phyloP scores from a whole-genome alignment of 805 yeast species.

The Scheffersomyces spartinae region DNA sequence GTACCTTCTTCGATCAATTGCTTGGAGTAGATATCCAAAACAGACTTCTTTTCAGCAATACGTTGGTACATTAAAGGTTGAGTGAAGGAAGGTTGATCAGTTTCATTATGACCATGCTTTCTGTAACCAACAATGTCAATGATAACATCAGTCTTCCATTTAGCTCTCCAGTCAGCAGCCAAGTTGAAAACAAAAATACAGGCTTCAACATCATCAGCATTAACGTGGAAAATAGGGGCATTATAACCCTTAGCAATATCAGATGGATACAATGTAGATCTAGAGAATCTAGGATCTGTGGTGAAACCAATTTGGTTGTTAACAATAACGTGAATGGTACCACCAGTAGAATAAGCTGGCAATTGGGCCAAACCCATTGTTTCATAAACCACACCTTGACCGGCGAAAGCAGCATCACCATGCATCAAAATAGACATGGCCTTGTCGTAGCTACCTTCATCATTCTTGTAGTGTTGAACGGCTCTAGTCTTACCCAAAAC shows the following conservation, averaged over 20 bases:
- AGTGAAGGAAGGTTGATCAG: constrained; percentile 98
- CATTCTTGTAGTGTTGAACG: constrained; percentile 82
- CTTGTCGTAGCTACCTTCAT: constrained; percentile 69
- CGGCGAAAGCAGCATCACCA: constrained; percentile 99
- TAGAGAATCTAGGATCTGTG: constrained; percentile 93
- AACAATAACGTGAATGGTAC: constrained; percentile 91
- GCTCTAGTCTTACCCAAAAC: constrained; percentile 98
- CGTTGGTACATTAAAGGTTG: constrained; percentile 95
- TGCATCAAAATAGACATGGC: constrained; percentile 90
- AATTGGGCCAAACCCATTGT: constrained; percentile 89
- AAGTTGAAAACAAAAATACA: constrained; percentile 83
- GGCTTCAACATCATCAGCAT: constrained; percentile 96
- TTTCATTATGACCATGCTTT: constrained; percentile 98
- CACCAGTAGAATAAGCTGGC: constrained; percentile 97
- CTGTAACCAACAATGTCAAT: constrained; percentile 97
- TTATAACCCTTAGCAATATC: constrained; percentile 94
- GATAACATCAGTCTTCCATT: constrained; percentile 92
- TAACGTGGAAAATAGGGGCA: constrained; percentile 98
- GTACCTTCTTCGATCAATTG: constrained; percentile 78
- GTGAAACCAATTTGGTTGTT: constrained; percentile 99
- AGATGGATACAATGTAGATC: constrained; percentile 97
- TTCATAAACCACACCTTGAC: constrained; percentile 98
- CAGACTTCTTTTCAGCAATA: constrained; percentile 82
- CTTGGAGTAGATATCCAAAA: constrained; percentile 74
- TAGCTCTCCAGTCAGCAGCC: constrained; percentile 98